Conservation (phyloP, 1,284 basidiomycete species). For the Microbotryum silenes-acaulis region DNA sequence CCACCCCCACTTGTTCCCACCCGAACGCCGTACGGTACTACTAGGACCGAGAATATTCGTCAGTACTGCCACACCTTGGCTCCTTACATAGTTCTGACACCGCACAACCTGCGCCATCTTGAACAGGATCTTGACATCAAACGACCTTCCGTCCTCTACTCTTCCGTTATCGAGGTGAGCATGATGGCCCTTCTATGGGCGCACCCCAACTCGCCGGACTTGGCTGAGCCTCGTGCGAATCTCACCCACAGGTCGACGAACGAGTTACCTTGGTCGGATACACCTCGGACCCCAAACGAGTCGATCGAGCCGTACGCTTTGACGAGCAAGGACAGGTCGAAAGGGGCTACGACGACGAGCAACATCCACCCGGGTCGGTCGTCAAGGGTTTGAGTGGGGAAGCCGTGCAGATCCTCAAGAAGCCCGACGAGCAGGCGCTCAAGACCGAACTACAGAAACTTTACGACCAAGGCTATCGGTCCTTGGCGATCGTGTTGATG, state of each 20-base stretch:
- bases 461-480: slow-evolving; percentile 68
- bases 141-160: slow-evolving; percentile 65
- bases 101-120: not conserved
- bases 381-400: slow-evolving; percentile 71
- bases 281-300: slow-evolving; percentile 74
- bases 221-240: too few species aligned
- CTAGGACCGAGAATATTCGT: slow-evolving; percentile 12
- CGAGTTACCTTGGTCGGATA: slow-evolving; percentile 66
- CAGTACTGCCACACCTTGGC: not conserved
- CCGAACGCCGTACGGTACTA: not conserved
- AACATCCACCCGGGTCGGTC: slow-evolving; percentile 56
- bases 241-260: not conserved
- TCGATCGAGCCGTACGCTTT: slow-evolving; percentile 66
- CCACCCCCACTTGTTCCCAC: slow-evolving; percentile 10
- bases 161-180: slow-evolving; percentile 65
- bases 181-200: too few species aligned
- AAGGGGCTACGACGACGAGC: slow-evolving; percentile 63
- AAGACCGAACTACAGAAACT: slow-evolving; percentile 57
- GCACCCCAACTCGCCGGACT: too few species aligned
- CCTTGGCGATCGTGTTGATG: slow-evolving; percentile 74
- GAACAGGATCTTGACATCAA: slow-evolving; percentile 40
- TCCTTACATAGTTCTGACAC: not conserved
- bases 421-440: slow-evolving; percentile 51
- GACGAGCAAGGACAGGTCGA: slow-evolving; percentile 48
- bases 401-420: slow-evolving; percentile 74